These are phyloP conservation scores for Viola odorata DNA, from an alignment of 345 rosid species.

Conservation along the genomic window DNA sequence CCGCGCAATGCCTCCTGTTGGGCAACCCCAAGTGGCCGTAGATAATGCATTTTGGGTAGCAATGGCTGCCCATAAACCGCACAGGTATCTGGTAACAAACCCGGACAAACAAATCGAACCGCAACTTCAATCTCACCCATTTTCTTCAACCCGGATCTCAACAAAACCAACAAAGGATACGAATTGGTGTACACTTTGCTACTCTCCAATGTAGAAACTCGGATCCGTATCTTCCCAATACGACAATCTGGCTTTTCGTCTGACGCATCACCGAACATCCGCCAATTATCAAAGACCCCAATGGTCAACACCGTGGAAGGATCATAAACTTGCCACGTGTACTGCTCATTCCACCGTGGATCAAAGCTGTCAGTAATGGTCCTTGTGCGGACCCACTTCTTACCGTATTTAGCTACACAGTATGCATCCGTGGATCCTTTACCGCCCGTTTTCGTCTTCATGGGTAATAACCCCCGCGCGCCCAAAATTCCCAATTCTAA, in stretches of 20 bases:
- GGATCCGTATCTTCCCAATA: conserved; percentile 79
- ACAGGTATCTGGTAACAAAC: conserved; percentile 70
- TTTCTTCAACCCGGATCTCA: conserved; percentile 68
- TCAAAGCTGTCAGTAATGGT: conserved; percentile 85
- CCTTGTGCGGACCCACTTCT: conserved; percentile 95
- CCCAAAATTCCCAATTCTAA: conserved; percentile 90
- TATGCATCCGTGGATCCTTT: conserved; percentile 91
- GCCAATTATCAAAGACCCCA: conserved; percentile 90
- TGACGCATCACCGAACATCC: conserved; percentile 56
- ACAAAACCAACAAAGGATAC: conserved; percentile 65
- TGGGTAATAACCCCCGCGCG: conserved; percentile 84
- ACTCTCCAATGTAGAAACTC: conserved; percentile 83
- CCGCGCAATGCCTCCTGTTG: conserved; percentile 93
- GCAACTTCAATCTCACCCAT: conserved; percentile 97
- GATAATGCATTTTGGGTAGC: conserved; percentile 88
- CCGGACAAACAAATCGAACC: conserved; percentile 79
- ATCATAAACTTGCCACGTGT: conserved; percentile 99
- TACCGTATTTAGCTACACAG: conserved; percentile 92
- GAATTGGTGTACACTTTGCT: conserved; percentile 84
- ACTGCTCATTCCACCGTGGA: conserved; percentile 98
- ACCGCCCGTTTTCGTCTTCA: conserved; percentile 63
- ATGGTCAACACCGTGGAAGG: conserved; percentile 84
- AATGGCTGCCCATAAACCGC: conserved; percentile 75
- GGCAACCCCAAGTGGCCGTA: conserved; percentile 88
- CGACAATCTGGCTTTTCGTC: conserved; percentile 56